These are phyloP conservation scores for Sclerotinia borealis DNA, from an alignment of 2,329 filamentous ascomycete species.

Conservation along the genomic window DNA sequence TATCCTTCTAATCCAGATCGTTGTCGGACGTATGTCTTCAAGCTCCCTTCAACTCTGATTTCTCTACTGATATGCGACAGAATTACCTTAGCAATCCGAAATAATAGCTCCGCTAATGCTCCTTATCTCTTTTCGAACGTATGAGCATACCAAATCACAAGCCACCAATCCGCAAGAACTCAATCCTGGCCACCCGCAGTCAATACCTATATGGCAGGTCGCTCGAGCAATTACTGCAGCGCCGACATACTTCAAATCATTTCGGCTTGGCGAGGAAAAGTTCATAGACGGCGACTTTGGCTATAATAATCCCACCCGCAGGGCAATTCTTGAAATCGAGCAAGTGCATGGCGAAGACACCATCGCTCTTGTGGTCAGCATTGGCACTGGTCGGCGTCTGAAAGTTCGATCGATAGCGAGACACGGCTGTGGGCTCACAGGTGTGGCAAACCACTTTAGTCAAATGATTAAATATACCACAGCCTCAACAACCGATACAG, in stretches of 20 bases:
- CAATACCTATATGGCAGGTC: neutral
- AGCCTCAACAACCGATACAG: neutral
- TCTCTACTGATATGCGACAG: neutral
- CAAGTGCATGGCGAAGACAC: neutral
- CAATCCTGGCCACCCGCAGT: neutral
- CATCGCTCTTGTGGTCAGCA: neutral
- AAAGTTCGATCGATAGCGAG: neutral
- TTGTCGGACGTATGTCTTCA: neutral
- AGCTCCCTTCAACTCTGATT: too few relatives aligned
- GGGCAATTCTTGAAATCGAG: neutral
- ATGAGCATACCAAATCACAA: neutral
- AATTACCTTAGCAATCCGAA: neutral
- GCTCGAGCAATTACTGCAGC: slow-evolving; percentile 36
- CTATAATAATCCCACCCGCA: neutral
- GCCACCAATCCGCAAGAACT: neutral
- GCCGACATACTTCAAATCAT: slow-evolving; percentile 35
- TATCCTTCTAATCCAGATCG: neutral
- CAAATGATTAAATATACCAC: neutral
- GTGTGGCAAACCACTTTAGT: too few relatives aligned
- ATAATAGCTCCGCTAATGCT: neutral
- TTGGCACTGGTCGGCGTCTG: neutral
- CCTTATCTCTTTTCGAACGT: slow-evolving; percentile 1
- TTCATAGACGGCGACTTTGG: slow-evolving; percentile 37
- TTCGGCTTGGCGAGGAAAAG: slow-evolving; percentile 32
- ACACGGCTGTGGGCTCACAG: neutral